These are phyloP conservation scores for Sanghuangporus sanghuang DNA, from an alignment of 1,284 basidiomycete species.

Conservation along the genomic window DNA sequence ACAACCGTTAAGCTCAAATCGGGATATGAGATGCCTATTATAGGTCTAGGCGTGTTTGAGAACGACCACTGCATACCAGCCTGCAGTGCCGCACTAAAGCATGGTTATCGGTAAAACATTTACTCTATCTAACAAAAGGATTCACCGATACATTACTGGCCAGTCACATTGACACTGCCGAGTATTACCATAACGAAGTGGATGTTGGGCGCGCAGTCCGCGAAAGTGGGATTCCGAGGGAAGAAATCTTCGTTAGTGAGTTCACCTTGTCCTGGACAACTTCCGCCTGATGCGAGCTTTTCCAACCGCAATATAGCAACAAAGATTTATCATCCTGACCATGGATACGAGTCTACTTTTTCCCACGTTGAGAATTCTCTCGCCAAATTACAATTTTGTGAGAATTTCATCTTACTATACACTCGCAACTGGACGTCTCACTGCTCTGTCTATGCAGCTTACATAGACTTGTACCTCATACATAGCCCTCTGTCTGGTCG, in stretches of 20 bases:
- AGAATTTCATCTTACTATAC: not conserved
- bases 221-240: conserved; percentile 35
- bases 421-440: not conserved
- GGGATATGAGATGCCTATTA: conserved; percentile 32
- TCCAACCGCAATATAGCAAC: conserved; percentile 33
- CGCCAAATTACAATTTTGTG: conserved; percentile 35
- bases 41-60: conserved; percentile 49
- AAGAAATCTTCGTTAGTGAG: conserved; percentile 44
- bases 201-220: conserved; percentile 42
- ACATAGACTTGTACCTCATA: conserved; percentile 55
- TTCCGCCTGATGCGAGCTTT: not conserved
- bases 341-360: conserved; percentile 34
- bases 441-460: conserved; percentile 26
- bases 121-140: not conserved
- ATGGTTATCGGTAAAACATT: conserved; percentile 37
- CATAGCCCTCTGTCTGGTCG: conserved; percentile 42
- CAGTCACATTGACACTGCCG: conserved; percentile 41
- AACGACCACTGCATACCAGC: conserved; percentile 36
- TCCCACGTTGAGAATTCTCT: conserved; percentile 37
- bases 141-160: not conserved
- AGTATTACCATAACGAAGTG: conserved; percentile 49
- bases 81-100: conserved; percentile 36
- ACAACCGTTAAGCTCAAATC: conserved; percentile 15
- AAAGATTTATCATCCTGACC: conserved; percentile 37
- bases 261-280: not conserved